Evolutionary conservation across 2,329 filamentous ascomycete species (phyloP).

Genomic region (Fusarium sp.): DNA sequence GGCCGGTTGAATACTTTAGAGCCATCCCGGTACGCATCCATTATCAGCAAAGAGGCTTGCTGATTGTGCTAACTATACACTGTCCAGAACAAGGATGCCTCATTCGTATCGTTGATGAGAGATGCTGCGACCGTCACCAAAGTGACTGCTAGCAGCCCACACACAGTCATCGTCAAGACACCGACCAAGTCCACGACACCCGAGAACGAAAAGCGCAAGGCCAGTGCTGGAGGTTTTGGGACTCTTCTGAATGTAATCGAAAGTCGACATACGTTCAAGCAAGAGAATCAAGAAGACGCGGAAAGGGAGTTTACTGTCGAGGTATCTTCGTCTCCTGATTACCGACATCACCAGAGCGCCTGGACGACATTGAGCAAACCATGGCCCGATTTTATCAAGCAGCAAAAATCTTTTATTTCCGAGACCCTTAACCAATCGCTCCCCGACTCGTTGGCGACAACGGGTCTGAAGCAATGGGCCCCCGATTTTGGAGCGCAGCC

Average conservation of each 20-base stretch:
- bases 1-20: slow-evolving; percentile 62
- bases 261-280: neutral
- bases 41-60: neutral
- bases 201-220: neutral
- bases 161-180: slow-evolving; percentile 54
- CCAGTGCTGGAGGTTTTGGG: neutral
- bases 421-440: slow-evolving; percentile 51
- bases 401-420: slow-evolving; percentile 48
- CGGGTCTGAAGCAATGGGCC: slow-evolving; percentile 56
- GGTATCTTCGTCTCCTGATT: slow-evolving; percentile 51
- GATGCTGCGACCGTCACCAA: slow-evolving; percentile 50
- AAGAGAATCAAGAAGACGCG: neutral
- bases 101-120: slow-evolving; percentile 60
- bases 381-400: slow-evolving; percentile 52
- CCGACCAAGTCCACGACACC: slow-evolving; percentile 30
- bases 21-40: slow-evolving; percentile 28
- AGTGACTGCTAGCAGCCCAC: slow-evolving; percentile 56
- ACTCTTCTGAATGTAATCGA: neutral
- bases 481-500: slow-evolving; percentile 39
- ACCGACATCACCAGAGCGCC: slow-evolving; percentile 52
- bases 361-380: slow-evolving; percentile 50
- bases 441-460: slow-evolving; percentile 49
- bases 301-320: slow-evolving; percentile 52
- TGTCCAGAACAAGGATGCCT: slow-evolving; percentile 55
- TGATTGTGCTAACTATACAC: slow-evolving; percentile 2